Percentiles rank a stretch among this genome's conserved stretches.
Conservation (phyloP, 2,329 filamentous ascomycete genomes). For the Meredithiella fracta region DNA sequence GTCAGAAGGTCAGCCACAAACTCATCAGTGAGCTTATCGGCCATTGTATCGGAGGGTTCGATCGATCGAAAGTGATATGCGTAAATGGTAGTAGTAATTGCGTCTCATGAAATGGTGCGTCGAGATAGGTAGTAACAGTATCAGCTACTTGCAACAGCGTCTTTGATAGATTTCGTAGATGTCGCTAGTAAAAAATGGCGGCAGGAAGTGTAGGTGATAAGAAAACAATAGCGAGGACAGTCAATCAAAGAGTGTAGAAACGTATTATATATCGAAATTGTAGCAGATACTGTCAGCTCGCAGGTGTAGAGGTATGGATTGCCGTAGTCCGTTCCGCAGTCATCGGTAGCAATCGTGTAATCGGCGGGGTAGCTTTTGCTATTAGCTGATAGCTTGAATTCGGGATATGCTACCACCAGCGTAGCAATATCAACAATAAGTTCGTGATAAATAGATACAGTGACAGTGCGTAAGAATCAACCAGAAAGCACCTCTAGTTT, state of each 20-base stretch:
- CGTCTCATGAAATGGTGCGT: too few species aligned
- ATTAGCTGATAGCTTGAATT: not conserved
- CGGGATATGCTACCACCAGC: not conserved
- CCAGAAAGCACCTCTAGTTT: not conserved
- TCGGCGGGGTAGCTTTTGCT: not conserved
- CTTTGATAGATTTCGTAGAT: too few species aligned
- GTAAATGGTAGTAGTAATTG: too few species aligned
- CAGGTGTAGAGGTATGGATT: not conserved
- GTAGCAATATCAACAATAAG: not conserved
- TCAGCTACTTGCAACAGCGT: too few species aligned
- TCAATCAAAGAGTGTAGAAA: not conserved
- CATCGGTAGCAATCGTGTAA: not conserved
- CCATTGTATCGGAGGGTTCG: constrained; percentile 22
- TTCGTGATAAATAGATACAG: not conserved
- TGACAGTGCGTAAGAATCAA: not conserved
- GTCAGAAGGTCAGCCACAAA: constrained; percentile 38
- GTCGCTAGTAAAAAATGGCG: too few species aligned
- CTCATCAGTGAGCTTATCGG: constrained; percentile 41
- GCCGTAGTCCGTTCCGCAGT: not conserved
- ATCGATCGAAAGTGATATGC: not conserved
- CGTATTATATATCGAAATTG: not conserved
- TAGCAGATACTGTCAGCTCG: not conserved
- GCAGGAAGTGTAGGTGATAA: too few species aligned
- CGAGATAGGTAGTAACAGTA: too few species aligned
- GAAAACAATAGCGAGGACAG: not conserved